These are phyloP conservation scores for Eucalyptus brandiana DNA, from an alignment of 345 rosid genomes.

Conservation along the genomic window DNA sequence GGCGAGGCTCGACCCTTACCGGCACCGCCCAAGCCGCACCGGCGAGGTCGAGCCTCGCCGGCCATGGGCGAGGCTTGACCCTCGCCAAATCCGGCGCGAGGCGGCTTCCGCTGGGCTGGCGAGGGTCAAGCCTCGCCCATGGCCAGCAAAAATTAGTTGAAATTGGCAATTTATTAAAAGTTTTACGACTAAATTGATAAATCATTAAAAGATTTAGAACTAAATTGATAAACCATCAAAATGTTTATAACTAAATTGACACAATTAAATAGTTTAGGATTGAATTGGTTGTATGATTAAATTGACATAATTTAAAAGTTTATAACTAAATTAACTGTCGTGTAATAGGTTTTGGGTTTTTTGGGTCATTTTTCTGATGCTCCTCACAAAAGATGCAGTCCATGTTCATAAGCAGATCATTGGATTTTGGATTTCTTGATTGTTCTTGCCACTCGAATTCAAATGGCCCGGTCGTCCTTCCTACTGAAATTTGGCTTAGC, in stretches of 20 bases:
- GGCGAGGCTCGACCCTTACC: too few species aligned
- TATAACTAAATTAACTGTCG: accelerated
- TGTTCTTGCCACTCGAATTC: background rate
- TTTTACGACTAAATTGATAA: too few species aligned
- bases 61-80: too few species aligned
- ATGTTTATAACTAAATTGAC: accelerated
- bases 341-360: too few species aligned
- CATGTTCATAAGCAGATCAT: background rate
- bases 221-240: accelerated
- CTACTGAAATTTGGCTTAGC: background rate
- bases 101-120: too few species aligned
- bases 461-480: background rate
- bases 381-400: background rate
- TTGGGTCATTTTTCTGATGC: accelerated
- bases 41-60: too few species aligned
- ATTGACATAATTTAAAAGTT: too few species aligned
- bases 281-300: accelerated
- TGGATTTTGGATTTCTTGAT: background rate
- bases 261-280: accelerated
- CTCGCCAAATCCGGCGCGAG: too few species aligned
- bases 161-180: too few species aligned
- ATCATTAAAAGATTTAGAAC: too few species aligned
- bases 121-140: too few species aligned
- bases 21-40: too few species aligned
- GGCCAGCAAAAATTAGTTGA: accelerated